A percentile compares a stretch with the other conserved stretches of the same genome.
Conservation (phyloP, 208 protist genomes). For the Trypanosomatidae sp. region DNA sequence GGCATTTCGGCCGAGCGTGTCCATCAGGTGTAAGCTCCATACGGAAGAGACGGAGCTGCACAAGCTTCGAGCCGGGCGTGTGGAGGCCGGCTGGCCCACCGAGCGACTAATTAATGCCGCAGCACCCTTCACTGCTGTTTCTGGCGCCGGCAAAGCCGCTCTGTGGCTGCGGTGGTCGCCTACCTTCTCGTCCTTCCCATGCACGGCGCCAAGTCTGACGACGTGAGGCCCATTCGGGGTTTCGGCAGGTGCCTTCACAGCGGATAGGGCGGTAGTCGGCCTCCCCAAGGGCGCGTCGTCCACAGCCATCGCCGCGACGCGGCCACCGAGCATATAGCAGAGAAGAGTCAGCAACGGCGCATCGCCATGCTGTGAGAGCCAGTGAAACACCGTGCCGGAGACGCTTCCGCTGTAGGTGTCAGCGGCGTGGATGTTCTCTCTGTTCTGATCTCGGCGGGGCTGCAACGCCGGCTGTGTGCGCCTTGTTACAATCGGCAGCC, state of each 20-base stretch:
- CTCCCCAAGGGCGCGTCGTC: background rate
- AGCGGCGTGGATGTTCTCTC: background rate
- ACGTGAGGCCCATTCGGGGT: background rate
- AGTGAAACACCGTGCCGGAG: slow-evolving; percentile 14
- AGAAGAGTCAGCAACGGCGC: slow-evolving; percentile 11
- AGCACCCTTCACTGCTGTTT: background rate
- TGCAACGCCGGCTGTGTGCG: background rate
- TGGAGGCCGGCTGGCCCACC: background rate
- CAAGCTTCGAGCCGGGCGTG: background rate
- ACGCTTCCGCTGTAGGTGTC: background rate
- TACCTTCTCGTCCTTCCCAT: background rate
- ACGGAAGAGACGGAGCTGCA: background rate
- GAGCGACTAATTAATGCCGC: background rate
- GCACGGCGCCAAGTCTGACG: background rate
- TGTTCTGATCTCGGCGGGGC: background rate
- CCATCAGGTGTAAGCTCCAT: slow-evolving; percentile 8
- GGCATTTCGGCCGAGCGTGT: slow-evolving; percentile 7
- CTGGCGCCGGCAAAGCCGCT: background rate
- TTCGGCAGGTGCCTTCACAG: background rate
- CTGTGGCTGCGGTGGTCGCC: background rate
- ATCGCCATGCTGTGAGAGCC: slow-evolving; percentile 15
- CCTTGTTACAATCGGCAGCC: background rate
- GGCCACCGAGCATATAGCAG: background rate
- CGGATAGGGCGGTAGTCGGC: background rate
- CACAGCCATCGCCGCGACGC: background rate